Evolutionary conservation across 192 early-diverging fungal genomes (phyloP), one percentile per base, ranked within the genome.

Genomic region (Globomyces pollinis-pini): DNA sequence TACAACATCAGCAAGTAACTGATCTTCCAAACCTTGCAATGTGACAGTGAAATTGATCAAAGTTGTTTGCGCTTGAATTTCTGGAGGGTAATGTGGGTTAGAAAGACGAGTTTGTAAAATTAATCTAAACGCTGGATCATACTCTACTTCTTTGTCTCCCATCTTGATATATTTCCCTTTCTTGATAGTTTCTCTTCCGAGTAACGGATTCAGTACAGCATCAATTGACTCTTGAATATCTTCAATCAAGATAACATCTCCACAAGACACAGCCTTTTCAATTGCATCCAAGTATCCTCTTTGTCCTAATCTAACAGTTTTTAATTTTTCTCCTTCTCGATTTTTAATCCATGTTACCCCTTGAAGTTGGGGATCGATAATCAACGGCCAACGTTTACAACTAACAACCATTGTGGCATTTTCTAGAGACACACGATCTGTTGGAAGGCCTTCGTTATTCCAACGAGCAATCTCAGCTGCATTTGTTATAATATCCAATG

Each of bases 101-200:
- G 82, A 64, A 4, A 69, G 55, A 6, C 82, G 64, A 0, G 82
- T 84, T 53, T 84, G 82, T n/a, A 84, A 64, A 50, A 84, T 83
- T 53, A 84, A 63, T 33, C 79, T 77, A 68, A 84, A 84, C 5
- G 66, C 49, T 3, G 72, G 80, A 49, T 84, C 78, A 59, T 84
- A 84, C 52, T 84, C 82, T 16, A 84, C 80, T 73, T 84, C 82
- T 51, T 84, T 84, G 67, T 84, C 82, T 35, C 82, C 82, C 75
- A 84, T 81, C 32, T 83, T 83, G 52, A 84, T 80, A 59, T 79
- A 82, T 49, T 66, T 56, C 1, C 82, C 82, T 53, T 83, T 83
- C 50, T 83, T 83, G 62, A 84, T 84, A 13, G 79, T 82, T 65
- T 83, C 78, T 15, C 80, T 72, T 67, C 82, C 80, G 21, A 84